A percentile compares a stretch with the other conserved stretches of the same genome.
Evolutionary conservation across 1,284 basidiomycete genomes (phyloP).

Genomic region (Sanghuangporus baumii): DNA sequence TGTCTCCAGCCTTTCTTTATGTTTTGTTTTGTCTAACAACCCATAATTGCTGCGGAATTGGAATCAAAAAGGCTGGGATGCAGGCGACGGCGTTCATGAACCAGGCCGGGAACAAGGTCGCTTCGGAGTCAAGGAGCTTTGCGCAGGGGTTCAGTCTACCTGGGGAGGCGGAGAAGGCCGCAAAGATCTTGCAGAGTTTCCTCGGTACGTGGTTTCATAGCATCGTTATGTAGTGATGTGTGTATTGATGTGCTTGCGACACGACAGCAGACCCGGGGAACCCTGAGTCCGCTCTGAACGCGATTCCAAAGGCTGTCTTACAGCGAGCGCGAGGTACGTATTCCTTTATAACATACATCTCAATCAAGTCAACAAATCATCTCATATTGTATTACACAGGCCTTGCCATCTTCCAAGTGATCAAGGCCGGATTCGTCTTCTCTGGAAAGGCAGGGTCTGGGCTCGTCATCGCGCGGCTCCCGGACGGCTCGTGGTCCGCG

Average conservation of each 20-base stretch:
- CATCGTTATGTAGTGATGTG: neutral
- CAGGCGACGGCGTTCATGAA: slow-evolving; percentile 75
- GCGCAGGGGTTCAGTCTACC: slow-evolving; percentile 82
- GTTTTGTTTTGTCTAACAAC: neutral
- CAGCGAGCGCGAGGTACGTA: slow-evolving; percentile 78
- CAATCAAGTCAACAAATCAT: neutral
- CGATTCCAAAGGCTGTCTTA: slow-evolving; percentile 92
- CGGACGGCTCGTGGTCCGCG: slow-evolving; percentile 96
- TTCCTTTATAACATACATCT: neutral
- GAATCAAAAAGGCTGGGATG: slow-evolving; percentile 46
- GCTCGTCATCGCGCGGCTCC: slow-evolving; percentile 89
- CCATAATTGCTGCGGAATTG: neutral
- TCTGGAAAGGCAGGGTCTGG: slow-evolving; percentile 95
- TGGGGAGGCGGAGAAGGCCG: slow-evolving; percentile 87
- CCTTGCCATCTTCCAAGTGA: slow-evolving; percentile 91
- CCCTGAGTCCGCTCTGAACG: slow-evolving; percentile 89
- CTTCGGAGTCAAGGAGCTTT: slow-evolving; percentile 67
- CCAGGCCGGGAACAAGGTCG: slow-evolving; percentile 59
- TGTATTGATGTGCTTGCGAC: neutral
- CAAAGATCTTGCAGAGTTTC: slow-evolving; percentile 86
- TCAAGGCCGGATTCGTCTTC: slow-evolving; percentile 95
- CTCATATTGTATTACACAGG: slow-evolving; percentile 39
- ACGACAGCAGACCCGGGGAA: slow-evolving; percentile 77
- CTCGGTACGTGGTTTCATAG: slow-evolving; percentile 57
- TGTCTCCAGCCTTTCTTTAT: neutral